Evolutionary conservation across 2,329 filamentous ascomycete genomes (phyloP).

Genomic region (Cyclaneusma minus): DNA sequence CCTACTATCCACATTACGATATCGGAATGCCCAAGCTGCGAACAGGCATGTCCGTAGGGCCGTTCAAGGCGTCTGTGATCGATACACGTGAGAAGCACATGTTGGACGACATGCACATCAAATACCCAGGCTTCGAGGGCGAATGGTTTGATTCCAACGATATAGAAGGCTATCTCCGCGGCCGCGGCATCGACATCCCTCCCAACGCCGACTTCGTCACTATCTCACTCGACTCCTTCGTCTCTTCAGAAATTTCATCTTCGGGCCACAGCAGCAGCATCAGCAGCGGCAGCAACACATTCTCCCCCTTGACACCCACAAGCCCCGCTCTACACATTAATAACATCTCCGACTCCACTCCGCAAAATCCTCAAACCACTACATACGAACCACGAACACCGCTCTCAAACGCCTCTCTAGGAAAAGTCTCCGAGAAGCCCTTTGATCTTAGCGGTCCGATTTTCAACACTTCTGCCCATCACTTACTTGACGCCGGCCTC

Average conservation of each 20-base stretch:
- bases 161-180: constrained; percentile 56
- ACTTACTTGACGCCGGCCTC: too few relatives aligned
- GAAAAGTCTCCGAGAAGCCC: too few relatives aligned
- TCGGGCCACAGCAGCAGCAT: too few relatives aligned
- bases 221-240: constrained; percentile 33
- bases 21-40: constrained; percentile 16
- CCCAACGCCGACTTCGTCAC: constrained; percentile 43
- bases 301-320: too few relatives aligned
- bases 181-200: constrained; percentile 46
- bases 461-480: constrained; percentile 1
- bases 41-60: constrained; percentile 29
- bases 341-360: too few relatives aligned
- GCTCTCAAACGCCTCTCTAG: too few relatives aligned
- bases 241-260: constrained; percentile 19
- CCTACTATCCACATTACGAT: constrained; percentile 34
- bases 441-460: not conserved
- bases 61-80: constrained; percentile 26
- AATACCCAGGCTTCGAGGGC: constrained; percentile 48
- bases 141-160: constrained; percentile 67
- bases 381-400: too few relatives aligned
- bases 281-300: too few relatives aligned
- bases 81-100: constrained; percentile 26
- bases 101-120: constrained; percentile 32
- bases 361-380: too few relatives aligned
- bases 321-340: too few relatives aligned